Evolutionary conservation across 176 grass and related monocot species (phyloP), one percentile per base, ranked within the genome.

Genomic region (Oryza officinalis): DNA sequence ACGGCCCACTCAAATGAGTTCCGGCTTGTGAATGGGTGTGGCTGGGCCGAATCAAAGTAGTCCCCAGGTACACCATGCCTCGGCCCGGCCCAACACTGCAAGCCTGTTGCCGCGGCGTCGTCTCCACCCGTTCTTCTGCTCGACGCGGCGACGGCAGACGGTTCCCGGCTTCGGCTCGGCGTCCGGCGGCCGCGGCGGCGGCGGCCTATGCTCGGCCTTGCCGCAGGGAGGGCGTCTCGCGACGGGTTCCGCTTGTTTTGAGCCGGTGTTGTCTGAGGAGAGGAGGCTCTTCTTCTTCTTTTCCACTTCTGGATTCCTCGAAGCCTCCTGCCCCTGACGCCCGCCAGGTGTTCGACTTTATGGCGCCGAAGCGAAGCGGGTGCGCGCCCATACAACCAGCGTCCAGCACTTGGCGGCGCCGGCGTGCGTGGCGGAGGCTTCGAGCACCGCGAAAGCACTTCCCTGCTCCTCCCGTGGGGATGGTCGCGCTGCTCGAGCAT

Each of bases 301-400:
- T 4, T 18, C 47, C 47, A 18, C 4, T 5, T 14, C 4, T 50
- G 3, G 52, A 57, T 6, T 8, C 18, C 18, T 8, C 18, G 18
- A 57, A 57, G 52, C 52, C 5, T 22, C 52, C 8, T 6, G 57
- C 57, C 11, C 27, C 52, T 31, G 33, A 40, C 31, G 46, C 75
- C 69, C 35, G 15, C 22, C 7, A 59, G 63, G 76, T 69, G 75
- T 66, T 88, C 81, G 69, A 75, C 81, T 9, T 61, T 69, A 74
- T 52, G 86, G 1, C 74, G 17, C 66, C 5, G 9, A 71, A 71
- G 40, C 5, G 9, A 71, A 71, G 40, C 1, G 6, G 7, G 72
- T 1, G 52, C 6, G 40, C 37, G 10, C 27, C 5, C 12, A 38
- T 10, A 22, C 13, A 25, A 27, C 14, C 22, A 46, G 18, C 27